A percentile compares a stretch with the other conserved stretches of the same genome.
Evolutionary conservation across 2,329 filamentous ascomycete species (phyloP).

Genomic region (Teratosphaeria nubilosa): DNA sequence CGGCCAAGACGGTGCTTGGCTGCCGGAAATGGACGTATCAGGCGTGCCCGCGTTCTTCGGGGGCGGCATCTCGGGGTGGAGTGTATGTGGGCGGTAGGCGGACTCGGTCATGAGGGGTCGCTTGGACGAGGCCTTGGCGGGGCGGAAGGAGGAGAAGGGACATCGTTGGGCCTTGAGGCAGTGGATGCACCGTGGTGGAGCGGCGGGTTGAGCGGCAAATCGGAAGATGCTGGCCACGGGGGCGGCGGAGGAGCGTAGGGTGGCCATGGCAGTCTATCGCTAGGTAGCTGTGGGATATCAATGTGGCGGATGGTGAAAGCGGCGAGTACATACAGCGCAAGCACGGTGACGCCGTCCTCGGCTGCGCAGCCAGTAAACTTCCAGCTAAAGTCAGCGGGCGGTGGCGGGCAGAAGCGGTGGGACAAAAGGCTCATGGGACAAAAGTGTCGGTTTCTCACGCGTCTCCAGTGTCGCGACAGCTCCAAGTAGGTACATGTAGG

Average conservation of each 20-base stretch:
- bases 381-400: not conserved
- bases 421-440: not conserved
- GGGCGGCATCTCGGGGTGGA: conserved; percentile 47
- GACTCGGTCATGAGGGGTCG: conserved; percentile 56
- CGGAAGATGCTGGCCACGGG: conserved; percentile 26
- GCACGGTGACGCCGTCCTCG: not conserved
- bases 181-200: conserved; percentile 29
- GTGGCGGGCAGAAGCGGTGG: not conserved
- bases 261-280: conserved; percentile 15
- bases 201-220: conserved; percentile 23
- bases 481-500: no score
- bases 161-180: conserved; percentile 32
- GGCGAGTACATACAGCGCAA: not conserved
- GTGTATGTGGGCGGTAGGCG: conserved; percentile 48
- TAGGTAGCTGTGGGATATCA: not conserved
- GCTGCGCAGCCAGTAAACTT: not conserved
- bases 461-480: not conserved
- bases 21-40: conserved; percentile 51
- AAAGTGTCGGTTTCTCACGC: not conserved
- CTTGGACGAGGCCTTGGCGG: conserved; percentile 40
- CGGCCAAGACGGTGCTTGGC: conserved; percentile 38
- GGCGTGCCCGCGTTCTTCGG: conserved; percentile 49
- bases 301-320: not conserved
- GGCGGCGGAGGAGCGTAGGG: conserved; percentile 18
- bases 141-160: conserved; percentile 33